Conservation (phyloP, 306 rosid species). For the Fagus sylvatica region DNA sequence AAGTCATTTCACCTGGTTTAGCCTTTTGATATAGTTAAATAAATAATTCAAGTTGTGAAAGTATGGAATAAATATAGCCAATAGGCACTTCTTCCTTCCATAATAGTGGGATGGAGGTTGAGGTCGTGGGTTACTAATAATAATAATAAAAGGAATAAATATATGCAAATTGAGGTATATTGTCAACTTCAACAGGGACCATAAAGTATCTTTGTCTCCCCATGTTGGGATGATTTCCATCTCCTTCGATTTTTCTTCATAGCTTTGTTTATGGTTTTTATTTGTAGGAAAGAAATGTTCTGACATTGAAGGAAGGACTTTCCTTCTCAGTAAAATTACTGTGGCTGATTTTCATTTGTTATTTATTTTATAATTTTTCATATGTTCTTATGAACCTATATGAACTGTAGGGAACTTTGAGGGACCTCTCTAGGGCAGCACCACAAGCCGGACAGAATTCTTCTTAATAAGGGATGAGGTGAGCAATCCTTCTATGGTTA, state of each 20-base stretch:
- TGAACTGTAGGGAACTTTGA: conserved; percentile 59
- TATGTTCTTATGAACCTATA: conserved; percentile 8
- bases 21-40: too few species aligned
- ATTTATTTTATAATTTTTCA: conserved; percentile 2
- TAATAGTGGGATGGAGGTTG: too few species aligned
- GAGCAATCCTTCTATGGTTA: not conserved
- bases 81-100: too few species aligned
- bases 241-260: not conserved
- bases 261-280: not conserved
- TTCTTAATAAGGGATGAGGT: conserved; percentile 53
- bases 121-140: too few species aligned
- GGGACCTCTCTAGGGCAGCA: conserved; percentile 61
- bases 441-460: conserved; percentile 46
- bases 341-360: not conserved
- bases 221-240: not conserved
- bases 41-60: too few species aligned
- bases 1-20: too few species aligned
- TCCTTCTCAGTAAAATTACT: conserved; percentile 2
- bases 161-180: too few species aligned
- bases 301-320: not conserved
- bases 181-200: too few species aligned
- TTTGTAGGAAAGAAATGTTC: not conserved
- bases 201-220: not conserved
- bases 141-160: too few species aligned
- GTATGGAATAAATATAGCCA: too few species aligned